These are phyloP conservation scores for Crotalaria pallida DNA, from an alignment of 306 rosid species.

Conservation along the genomic window DNA sequence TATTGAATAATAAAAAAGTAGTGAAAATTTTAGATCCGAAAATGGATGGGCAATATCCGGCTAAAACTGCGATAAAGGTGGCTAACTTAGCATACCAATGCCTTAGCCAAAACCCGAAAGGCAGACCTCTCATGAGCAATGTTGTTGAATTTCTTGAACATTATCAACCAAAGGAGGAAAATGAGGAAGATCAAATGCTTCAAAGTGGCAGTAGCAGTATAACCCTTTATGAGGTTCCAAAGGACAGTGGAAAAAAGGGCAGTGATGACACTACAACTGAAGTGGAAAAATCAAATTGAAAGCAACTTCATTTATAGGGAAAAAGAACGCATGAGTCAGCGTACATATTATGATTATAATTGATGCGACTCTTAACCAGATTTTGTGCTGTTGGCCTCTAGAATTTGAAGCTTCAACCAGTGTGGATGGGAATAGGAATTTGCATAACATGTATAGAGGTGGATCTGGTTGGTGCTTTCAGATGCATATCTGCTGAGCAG, in stretches of 20 bases:
- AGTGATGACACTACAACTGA: slow-evolving; percentile 19
- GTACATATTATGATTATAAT: slow-evolving; percentile 21
- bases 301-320: slow-evolving; percentile 13
- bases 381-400: slow-evolving; percentile 24
- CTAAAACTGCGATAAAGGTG: slow-evolving; percentile 55
- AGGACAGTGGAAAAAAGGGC: slow-evolving; percentile 29
- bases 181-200: slow-evolving; percentile 48
- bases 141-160: slow-evolving; percentile 70
- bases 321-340: slow-evolving; percentile 35
- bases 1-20: slow-evolving; percentile 72
- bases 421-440: slow-evolving; percentile 29
- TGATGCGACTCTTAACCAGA: slow-evolving; percentile 19
- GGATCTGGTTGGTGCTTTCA: slow-evolving; percentile 28
- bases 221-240: slow-evolving; percentile 74
- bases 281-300: slow-evolving; percentile 12
- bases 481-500: slow-evolving; percentile 17
- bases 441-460: slow-evolving; percentile 34
- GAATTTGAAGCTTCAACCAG: slow-evolving; percentile 28
- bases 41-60: slow-evolving; percentile 76
- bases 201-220: slow-evolving; percentile 51
- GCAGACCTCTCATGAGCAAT: slow-evolving; percentile 82
- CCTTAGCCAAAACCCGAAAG: slow-evolving; percentile 92
- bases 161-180: slow-evolving; percentile 45
- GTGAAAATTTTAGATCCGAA: slow-evolving; percentile 72
- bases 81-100: slow-evolving; percentile 77